Percentiles rank a stretch among this genome's conserved stretches.
Evolutionary conservation across 257 asterid species (phyloP).

Genomic region (Knoxia roxburghii): DNA sequence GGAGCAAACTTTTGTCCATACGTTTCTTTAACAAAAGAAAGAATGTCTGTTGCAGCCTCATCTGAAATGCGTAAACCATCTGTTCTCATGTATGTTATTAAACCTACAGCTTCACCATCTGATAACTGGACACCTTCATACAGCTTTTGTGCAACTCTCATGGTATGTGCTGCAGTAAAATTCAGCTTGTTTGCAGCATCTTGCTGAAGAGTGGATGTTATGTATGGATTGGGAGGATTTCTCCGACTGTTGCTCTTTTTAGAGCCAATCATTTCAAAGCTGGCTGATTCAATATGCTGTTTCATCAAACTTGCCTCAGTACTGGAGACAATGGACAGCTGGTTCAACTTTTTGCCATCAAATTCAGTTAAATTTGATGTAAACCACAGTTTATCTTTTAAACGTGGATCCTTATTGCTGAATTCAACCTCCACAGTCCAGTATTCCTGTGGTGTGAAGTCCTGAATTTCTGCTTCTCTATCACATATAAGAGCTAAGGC

Average conservation of each 20-base stretch:
- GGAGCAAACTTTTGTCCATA: constrained; percentile 65
- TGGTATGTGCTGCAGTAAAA: constrained; percentile 63
- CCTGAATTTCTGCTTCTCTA: constrained; percentile 79
- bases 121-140: constrained; percentile 83
- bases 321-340: constrained; percentile 51
- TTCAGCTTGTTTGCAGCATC: constrained; percentile 86
- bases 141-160: constrained; percentile 87
- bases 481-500: constrained; percentile 87
- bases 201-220: constrained; percentile 93
- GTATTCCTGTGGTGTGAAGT: constrained; percentile 69
- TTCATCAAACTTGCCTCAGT: constrained; percentile 56
- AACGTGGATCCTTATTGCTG: constrained; percentile 24
- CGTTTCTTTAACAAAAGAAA: constrained; percentile 50
- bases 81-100: constrained; percentile 90
- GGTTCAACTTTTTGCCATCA: constrained; percentile 46
- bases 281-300: constrained; percentile 43
- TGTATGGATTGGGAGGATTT: constrained; percentile 73
- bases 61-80: constrained; percentile 87
- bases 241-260: constrained; percentile 51
- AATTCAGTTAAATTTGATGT: constrained; percentile 57
- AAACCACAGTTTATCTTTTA: constrained; percentile 26
- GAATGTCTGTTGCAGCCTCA: constrained; percentile 73
- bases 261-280: constrained; percentile 46
- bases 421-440: constrained; percentile 69
- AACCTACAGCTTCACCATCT: constrained; percentile 63